Percentiles rank a stretch among this genome's conserved stretches.
These are phyloP conservation scores for Pleoardoris graminearum DNA, from an alignment of 2,329 filamentous ascomycete species.

Conservation along the genomic window DNA sequence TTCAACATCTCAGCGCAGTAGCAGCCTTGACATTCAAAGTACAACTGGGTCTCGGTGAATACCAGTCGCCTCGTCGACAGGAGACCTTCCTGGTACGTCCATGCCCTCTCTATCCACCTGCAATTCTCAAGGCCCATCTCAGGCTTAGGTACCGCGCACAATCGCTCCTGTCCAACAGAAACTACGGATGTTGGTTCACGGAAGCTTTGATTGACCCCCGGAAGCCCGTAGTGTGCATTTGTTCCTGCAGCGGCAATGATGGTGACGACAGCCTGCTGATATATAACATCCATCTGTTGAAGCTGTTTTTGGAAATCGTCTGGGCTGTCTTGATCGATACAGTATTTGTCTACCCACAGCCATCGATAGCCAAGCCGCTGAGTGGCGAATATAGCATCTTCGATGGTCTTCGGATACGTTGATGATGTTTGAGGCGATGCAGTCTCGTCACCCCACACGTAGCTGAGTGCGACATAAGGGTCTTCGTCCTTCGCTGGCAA, in stretches of 20 bases:
- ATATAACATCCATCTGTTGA: constrained; percentile 18
- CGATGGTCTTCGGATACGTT: constrained; percentile 10
- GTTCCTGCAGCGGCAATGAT: constrained; percentile 14
- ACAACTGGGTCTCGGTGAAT: constrained; percentile 12
- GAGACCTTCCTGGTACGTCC: constrained; percentile 16
- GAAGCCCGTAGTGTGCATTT: constrained; percentile 9
- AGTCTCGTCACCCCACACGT: constrained; percentile 11
- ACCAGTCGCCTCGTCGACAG: constrained; percentile 9
- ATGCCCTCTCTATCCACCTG: constrained; percentile 4
- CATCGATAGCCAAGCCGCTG: constrained; percentile 6
- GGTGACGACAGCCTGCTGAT: constrained; percentile 13
- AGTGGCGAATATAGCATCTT: constrained; percentile 8
- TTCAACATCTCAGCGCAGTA: constrained; percentile 14
- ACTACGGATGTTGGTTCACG: constrained; percentile 8
- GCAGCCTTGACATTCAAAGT: constrained; percentile 10
- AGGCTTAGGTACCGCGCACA: constrained; percentile 3
- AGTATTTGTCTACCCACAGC: constrained; percentile 20
- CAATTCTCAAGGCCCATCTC: not conserved
- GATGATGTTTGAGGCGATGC: not conserved
- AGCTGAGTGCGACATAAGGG: constrained; percentile 9
- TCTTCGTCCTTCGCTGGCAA: not conserved
- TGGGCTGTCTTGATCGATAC: constrained; percentile 8
- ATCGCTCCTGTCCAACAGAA: not conserved
- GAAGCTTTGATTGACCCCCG: constrained; percentile 7
- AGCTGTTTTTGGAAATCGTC: constrained; percentile 9